Base-by-base conservation (phyloP, 306 rosid species). In the Cucumis melo region DNA sequence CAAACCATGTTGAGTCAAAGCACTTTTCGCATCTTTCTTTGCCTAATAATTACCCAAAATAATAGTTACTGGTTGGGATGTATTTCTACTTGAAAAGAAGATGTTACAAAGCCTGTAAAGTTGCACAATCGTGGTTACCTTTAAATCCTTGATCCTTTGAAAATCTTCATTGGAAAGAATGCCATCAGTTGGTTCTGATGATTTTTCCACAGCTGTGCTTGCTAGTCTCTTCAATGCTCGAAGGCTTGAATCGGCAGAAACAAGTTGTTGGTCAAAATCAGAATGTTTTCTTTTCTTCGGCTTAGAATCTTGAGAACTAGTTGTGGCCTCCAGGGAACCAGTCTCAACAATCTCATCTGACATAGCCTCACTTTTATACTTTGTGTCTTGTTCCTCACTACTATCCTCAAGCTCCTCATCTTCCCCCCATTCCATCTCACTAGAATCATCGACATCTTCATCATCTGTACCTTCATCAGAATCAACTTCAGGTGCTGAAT, bases 91-190 rank as follows among this genome's bases (percentile, higher is more conserved):
- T 46, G 59, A 50, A 21, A 53, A 8, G 3, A 19, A 56, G 20
- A 56, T 9, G 78, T 38, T 53, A 4, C 76, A 50, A 48, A 72
- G 74, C 21, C 63, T 56, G 6, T 16, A 19, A 12, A 5, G 55
- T 15, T 16, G 59, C 44, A 66, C 24, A 51, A 16, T 6, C 3
- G 53, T 54, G 53, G 51, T 34, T 70, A 89, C 97, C 97, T 88
- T 86, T 68, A 84, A 80, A 78, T 93, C 81, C 83, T 84, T 93
- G 86, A 91, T 93, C 85, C 81, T 88, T 78, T 63, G 83, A 81
- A 93, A 91, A 81, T 91, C 98, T 83, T 88, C 96, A 62, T 91
- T 93, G 41, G 98, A 89, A 78, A 93, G 98, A 82, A 93, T 81
- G 65, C 98, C 92, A 86, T 90, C 91, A 0, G 68, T 41, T 79